Percentiles rank a stretch among this genome's conserved stretches.
These are phyloP conservation scores for Eleusine indica DNA, from an alignment of 176 grass and related monocot species.

Conservation along the genomic window DNA sequence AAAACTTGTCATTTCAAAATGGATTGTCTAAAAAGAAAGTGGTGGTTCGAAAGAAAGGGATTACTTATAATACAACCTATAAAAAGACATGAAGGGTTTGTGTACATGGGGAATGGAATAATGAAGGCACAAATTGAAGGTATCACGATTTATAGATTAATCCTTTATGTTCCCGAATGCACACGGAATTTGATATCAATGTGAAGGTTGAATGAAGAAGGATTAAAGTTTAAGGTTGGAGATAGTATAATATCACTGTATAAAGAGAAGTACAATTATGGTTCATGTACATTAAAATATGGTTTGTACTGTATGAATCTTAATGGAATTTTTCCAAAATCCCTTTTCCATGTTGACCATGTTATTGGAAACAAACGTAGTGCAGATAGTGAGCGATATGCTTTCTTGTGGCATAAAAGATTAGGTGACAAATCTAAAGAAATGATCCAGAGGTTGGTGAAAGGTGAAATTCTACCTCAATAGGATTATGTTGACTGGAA, in stretches of 20 bases:
- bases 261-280: slow-evolving; percentile 35
- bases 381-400: slow-evolving; percentile 3
- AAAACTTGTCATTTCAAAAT: not conserved
- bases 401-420: slow-evolving; percentile 37
- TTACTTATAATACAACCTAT: slow-evolving; percentile 30
- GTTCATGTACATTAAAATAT: slow-evolving; percentile 17
- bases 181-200: slow-evolving; percentile 36
- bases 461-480: slow-evolving; percentile 28
- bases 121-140: not conserved
- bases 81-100: not conserved
- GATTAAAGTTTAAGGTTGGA: slow-evolving; percentile 24
- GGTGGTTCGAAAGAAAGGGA: not conserved
- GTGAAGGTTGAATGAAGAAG: slow-evolving; percentile 5
- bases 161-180: slow-evolving; percentile 25
- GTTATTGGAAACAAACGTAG: slow-evolving; percentile 2
- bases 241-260: not conserved
- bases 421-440: slow-evolving; percentile 43
- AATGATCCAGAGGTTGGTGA: slow-evolving; percentile 32
- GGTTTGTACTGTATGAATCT: slow-evolving; percentile 36
- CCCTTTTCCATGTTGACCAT: not conserved
- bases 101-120: slow-evolving; percentile 2
- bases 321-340: not conserved
- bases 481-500: slow-evolving; percentile 32
- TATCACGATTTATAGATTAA: not conserved
- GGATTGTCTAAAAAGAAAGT: not conserved